phyloP scores from a whole-genome alignment of 179 eudicot species.

The Beta macrorhiza region DNA sequence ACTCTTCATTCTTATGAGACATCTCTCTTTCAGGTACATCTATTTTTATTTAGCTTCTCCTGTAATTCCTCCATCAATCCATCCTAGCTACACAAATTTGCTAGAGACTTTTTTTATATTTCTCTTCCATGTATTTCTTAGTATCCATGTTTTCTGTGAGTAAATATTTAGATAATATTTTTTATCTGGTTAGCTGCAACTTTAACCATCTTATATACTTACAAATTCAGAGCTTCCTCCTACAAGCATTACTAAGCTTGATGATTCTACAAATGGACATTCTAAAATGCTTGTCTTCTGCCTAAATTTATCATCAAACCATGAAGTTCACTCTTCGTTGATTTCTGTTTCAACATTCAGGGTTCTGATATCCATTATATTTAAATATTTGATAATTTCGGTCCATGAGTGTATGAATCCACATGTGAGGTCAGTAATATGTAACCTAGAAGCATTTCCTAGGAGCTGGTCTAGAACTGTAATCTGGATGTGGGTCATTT shows the following conservation, averaged over 20 bases:
- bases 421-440: neutral
- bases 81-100: neutral
- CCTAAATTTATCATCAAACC: neutral
- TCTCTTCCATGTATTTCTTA: neutral
- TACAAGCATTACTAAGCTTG: neutral
- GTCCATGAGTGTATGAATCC: neutral
- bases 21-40: constrained; percentile 64
- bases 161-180: neutral
- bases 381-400: neutral
- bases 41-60: neutral
- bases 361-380: neutral
- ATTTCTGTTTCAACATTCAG: neutral
- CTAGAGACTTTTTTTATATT: constrained; percentile 20
- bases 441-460: neutral
- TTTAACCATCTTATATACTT: neutral
- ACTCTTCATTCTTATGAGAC: constrained; percentile 58
- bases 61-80: neutral
- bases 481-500: no score
- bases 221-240: constrained; percentile 3
- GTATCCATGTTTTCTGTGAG: neutral
- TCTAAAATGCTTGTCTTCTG: neutral
- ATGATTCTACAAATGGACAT: neutral
- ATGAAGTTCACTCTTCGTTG: neutral
- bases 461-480: neutral
- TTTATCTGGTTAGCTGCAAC: neutral